phyloP scores from a whole-genome alignment of 2,329 filamentous ascomycete genomes.

The Chaetothyriales sp. region DNA sequence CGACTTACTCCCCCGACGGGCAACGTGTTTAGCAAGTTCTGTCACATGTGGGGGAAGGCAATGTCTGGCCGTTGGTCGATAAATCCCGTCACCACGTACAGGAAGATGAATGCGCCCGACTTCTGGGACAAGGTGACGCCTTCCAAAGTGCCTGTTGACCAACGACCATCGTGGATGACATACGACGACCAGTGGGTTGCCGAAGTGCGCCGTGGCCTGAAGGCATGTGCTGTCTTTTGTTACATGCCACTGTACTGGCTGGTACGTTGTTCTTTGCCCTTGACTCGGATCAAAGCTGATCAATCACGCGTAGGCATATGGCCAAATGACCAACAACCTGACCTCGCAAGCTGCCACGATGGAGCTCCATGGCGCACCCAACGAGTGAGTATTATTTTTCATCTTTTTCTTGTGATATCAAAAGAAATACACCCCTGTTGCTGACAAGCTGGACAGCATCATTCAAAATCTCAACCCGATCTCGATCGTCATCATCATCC shows the following conservation, averaged over 20 bases:
- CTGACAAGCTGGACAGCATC: neutral
- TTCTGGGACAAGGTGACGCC: slow-evolving; percentile 59
- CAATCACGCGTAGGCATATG: slow-evolving; percentile 27
- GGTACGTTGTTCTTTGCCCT: slow-evolving; percentile 14
- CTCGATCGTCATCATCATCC: slow-evolving; percentile 25
- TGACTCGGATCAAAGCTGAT: slow-evolving; percentile 6
- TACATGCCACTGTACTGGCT: slow-evolving; percentile 44
- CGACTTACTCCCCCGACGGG: slow-evolving; percentile 51
- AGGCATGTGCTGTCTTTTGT: slow-evolving; percentile 55
- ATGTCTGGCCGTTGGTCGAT: slow-evolving; percentile 49
- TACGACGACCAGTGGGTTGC: slow-evolving; percentile 76
- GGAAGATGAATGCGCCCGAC: slow-evolving; percentile 41
- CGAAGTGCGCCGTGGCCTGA: slow-evolving; percentile 55
- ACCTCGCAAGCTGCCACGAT: slow-evolving; percentile 42
- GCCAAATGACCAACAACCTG: slow-evolving; percentile 41
- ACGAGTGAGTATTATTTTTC: slow-evolving; percentile 23
- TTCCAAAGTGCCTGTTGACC: slow-evolving; percentile 39
- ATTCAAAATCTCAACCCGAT: slow-evolving; percentile 1
- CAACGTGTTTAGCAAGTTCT: slow-evolving; percentile 54
- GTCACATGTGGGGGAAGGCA: slow-evolving; percentile 44
- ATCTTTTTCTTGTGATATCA: neutral
- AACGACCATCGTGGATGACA: slow-evolving; percentile 58
- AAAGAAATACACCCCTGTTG: neutral
- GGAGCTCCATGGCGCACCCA: slow-evolving; percentile 37
- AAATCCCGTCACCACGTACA: slow-evolving; percentile 42